Evolutionary conservation across 78 protist genomes (phyloP).

Genomic region (Dictyostelium citrinum): DNA sequence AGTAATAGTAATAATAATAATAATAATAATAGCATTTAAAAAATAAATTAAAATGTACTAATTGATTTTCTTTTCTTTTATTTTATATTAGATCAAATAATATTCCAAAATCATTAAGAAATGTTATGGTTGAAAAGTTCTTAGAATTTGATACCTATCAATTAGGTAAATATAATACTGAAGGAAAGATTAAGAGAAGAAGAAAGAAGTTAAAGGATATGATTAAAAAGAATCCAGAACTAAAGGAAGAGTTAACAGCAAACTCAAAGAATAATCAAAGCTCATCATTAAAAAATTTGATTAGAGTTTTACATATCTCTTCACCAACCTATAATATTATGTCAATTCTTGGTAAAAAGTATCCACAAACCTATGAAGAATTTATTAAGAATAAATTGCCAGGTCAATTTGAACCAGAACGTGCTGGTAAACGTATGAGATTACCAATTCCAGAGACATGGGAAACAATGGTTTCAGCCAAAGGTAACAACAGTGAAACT

Average conservation of each 20-base stretch:
- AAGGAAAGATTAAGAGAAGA: constrained; percentile 78
- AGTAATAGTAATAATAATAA: not conserved
- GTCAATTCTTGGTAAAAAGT: constrained; percentile 87
- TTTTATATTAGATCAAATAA: not conserved
- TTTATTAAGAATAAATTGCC: constrained; percentile 64
- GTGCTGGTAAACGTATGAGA: constrained; percentile 86
- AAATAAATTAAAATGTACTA: not conserved
- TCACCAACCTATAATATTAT: constrained; percentile 82
- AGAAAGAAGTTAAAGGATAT: constrained; percentile 66
- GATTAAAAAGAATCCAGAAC: constrained; percentile 37
- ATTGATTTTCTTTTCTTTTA: not conserved
- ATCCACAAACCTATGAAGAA: constrained; percentile 83
- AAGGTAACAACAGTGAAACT: constrained; percentile 84
- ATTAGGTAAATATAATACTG: constrained; percentile 93
- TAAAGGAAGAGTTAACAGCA: not conserved
- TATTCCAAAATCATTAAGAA: constrained; percentile 87
- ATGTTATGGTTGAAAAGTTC: constrained; percentile 85
- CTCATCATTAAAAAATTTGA: constrained; percentile 82
- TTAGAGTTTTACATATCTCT: constrained; percentile 87
- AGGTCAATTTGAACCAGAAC: constrained; percentile 78
- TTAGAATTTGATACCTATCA: constrained; percentile 86
- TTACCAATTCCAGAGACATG: constrained; percentile 91
- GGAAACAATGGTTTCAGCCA: constrained; percentile 86
- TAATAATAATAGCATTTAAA: not conserved
- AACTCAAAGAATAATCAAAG: constrained; percentile 4